These are phyloP conservation scores for Ascochyta koolunga DNA, from an alignment of 2,329 filamentous ascomycete genomes.

Conservation along the genomic window DNA sequence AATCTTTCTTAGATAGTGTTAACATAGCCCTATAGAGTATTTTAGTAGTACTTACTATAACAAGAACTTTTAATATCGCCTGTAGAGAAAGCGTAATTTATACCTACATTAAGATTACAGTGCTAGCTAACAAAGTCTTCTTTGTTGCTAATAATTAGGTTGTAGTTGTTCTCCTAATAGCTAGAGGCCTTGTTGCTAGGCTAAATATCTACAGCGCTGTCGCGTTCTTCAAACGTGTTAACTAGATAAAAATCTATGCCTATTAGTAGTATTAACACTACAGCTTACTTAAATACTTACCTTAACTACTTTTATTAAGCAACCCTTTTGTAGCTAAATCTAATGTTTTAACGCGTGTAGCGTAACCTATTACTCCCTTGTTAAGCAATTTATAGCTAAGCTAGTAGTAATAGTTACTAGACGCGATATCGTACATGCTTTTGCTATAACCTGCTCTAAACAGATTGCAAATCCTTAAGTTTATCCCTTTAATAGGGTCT, in stretches of 20 bases:
- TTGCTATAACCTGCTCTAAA: not conserved
- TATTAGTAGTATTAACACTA: conserved; percentile 11
- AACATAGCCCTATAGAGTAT: conserved; percentile 7
- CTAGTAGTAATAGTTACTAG: conserved; percentile 8
- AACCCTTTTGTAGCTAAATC: conserved; percentile 16
- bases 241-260: conserved; percentile 16
- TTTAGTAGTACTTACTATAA: conserved; percentile 19
- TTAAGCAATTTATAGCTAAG: conserved; percentile 13
- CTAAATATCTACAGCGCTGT: conserved; percentile 15
- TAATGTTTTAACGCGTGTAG: conserved; percentile 8
- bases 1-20: conserved; percentile 9
- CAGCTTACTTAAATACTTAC: conserved; percentile 18
- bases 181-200: conserved; percentile 13
- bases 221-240: conserved; percentile 11
- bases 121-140: not conserved
- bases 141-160: conserved; percentile 11
- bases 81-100: conserved; percentile 15
- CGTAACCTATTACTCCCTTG: conserved; percentile 10
- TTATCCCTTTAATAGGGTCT: not conserved
- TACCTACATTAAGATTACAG: conserved; percentile 6
- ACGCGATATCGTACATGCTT: not conserved
- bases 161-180: conserved; percentile 9
- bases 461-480: not conserved
- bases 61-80: conserved; percentile 7
- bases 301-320: conserved; percentile 16